Evolutionary conservation across 2,329 filamentous ascomycete species (phyloP).

Genomic region (Aspergillus luchuensis): DNA sequence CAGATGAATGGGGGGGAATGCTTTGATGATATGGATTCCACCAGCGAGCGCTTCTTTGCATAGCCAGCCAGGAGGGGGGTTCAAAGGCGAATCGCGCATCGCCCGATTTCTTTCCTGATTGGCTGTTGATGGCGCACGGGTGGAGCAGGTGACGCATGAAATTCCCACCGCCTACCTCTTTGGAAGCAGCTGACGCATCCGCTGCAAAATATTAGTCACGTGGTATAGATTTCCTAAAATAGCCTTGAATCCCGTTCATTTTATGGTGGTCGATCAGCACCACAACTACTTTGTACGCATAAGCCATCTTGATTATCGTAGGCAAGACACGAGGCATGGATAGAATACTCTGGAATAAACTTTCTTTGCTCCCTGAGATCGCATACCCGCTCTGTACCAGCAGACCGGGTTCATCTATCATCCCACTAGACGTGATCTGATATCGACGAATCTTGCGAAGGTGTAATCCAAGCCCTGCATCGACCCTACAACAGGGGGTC

Average conservation of each 20-base stretch:
- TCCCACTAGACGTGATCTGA: neutral
- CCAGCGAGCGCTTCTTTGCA: neutral
- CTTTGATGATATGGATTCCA: conserved; percentile 2
- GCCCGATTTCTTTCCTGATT: conserved; percentile 2
- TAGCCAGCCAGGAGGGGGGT: neutral
- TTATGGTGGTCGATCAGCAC: neutral
- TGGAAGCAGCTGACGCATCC: neutral
- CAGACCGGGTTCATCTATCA: neutral
- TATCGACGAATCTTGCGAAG: neutral
- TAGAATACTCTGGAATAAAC: too few species aligned
- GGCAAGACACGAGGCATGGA: too few species aligned
- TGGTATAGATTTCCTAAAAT: neutral
- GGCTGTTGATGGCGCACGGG: neutral
- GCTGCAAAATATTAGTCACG: neutral
- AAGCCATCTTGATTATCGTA: too few species aligned
- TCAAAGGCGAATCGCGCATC: conserved; percentile 5
- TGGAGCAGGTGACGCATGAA: conserved; percentile 12
- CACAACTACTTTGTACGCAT: too few species aligned
- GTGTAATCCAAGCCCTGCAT: neutral
- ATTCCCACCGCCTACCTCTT: neutral
- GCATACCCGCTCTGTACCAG: too few species aligned
- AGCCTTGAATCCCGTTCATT: neutral
- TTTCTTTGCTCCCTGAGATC: too few species aligned
- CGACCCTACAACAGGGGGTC: neutral
- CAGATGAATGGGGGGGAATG: neutral